A percentile compares a stretch with the other conserved stretches of the same genome.
Evolutionary conservation across 2,329 filamentous ascomycete species (phyloP).

Genomic region (Exophiala bonariae): DNA sequence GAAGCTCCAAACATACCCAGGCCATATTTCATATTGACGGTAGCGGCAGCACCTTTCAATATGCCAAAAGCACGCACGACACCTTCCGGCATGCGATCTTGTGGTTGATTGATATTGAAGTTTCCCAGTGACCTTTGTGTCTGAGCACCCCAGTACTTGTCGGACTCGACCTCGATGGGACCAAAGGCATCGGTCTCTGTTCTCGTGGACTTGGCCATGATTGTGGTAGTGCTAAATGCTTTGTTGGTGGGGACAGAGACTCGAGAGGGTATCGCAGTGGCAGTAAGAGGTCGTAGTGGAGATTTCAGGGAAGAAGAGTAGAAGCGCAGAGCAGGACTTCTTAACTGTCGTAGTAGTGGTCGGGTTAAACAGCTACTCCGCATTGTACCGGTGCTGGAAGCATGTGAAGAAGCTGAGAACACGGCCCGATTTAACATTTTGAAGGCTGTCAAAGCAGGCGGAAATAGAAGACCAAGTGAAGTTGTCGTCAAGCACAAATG

Average conservation of each 20-base stretch:
- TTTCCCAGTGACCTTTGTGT: constrained; percentile 76
- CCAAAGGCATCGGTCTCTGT: constrained; percentile 97
- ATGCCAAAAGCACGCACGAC: constrained; percentile 94
- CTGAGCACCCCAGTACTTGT: constrained; percentile 86
- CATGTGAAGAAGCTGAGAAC: constrained; percentile 20
- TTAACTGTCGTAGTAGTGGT: constrained; percentile 10
- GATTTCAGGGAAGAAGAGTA: constrained; percentile 16
- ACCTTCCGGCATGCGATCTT: constrained; percentile 95
- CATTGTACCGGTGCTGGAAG: constrained; percentile 22
- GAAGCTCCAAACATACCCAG: constrained; percentile 55
- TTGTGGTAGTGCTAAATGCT: constrained; percentile 23
- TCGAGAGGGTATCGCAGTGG: constrained; percentile 4
- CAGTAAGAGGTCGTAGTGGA: constrained; percentile 4
- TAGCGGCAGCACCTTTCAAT: constrained; percentile 92
- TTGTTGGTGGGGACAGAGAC: constrained; percentile 9
- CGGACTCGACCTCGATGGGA: constrained; percentile 73
- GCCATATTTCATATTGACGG: constrained; percentile 92
- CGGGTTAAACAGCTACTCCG: constrained; percentile 22
- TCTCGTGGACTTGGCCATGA: constrained; percentile 53
- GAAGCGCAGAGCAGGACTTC: constrained; percentile 15
- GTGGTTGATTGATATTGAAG: constrained; percentile 99
- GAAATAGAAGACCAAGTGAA: no score
- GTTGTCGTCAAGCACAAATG: no score
- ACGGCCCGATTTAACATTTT: constrained; percentile 20
- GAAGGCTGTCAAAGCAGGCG: not conserved